Percentiles rank a stretch among this genome's conserved stretches.
Evolutionary conservation across 495 filamentous ascomycete genomes (phyloP).

Genomic region (Lasiosphaeris hirsuta): DNA sequence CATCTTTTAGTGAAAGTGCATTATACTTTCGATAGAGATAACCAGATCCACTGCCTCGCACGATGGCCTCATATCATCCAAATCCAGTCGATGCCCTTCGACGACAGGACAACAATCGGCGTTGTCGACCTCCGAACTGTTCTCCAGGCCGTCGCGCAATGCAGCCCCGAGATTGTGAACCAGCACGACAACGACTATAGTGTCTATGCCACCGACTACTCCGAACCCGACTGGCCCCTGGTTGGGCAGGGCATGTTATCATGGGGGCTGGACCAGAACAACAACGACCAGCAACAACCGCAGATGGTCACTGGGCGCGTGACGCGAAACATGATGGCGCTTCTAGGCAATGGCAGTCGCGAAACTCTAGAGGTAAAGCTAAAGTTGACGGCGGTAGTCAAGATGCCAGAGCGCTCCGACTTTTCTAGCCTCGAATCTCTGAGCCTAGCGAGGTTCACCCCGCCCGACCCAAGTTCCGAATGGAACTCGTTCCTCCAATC

Average conservation of each 20-base stretch:
- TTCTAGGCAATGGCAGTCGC: slow-evolving; percentile 78
- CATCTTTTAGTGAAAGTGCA: slow-evolving; percentile 77
- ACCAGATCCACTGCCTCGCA: slow-evolving; percentile 86
- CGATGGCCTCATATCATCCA: slow-evolving; percentile 79
- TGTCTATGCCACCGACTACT: slow-evolving; percentile 95
- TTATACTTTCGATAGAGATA: slow-evolving; percentile 91
- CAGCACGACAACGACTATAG: slow-evolving; percentile 87
- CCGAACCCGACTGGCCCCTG: slow-evolving; percentile 86
- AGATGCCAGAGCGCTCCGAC: slow-evolving; percentile 52
- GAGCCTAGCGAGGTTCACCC: slow-evolving; percentile 21
- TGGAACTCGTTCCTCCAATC: slow-evolving; percentile 50
- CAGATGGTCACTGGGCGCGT: slow-evolving; percentile 86
- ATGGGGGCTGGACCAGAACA: slow-evolving; percentile 60
- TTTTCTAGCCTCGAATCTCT: slow-evolving; percentile 21
- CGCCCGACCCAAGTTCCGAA: slow-evolving; percentile 42
- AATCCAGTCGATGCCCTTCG: slow-evolving; percentile 74
- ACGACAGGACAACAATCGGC: slow-evolving; percentile 70
- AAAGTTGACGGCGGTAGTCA: slow-evolving; percentile 78
- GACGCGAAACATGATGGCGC: slow-evolving; percentile 73
- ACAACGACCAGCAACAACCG: slow-evolving; percentile 53
- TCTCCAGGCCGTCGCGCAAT: slow-evolving; percentile 72
- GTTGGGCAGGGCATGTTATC: slow-evolving; percentile 97
- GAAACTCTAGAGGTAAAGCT: slow-evolving; percentile 95
- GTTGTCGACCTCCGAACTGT: slow-evolving; percentile 88
- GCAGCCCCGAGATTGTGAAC: slow-evolving; percentile 83